A percentile compares a stretch with the other conserved stretches of the same genome.
Evolutionary conservation across 352 stramenopile species (phyloP).

Genomic region (Achlya hypogyna): DNA sequence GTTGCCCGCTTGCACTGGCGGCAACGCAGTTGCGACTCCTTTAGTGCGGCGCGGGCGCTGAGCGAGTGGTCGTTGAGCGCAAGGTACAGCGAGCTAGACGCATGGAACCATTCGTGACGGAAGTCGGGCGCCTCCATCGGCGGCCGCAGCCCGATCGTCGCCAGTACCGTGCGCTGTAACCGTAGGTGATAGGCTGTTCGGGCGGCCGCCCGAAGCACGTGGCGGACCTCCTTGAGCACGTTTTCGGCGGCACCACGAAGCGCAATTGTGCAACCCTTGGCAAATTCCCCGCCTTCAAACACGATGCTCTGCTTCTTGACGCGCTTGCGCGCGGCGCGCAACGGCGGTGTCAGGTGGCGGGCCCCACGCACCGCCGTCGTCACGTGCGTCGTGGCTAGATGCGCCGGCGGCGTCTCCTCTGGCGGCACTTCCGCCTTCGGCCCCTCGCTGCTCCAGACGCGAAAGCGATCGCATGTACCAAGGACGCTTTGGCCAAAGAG

Average conservation of each 20-base stretch:
- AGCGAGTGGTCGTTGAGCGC: conserved; percentile 81
- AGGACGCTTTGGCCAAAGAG: conserved; percentile 68
- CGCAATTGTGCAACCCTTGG: conserved; percentile 74
- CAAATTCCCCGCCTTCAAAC: conserved; percentile 66
- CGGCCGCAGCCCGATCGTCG: conserved; percentile 51
- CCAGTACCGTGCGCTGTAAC: conserved; percentile 49
- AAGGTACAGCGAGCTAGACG: conserved; percentile 76
- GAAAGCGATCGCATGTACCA: conserved; percentile 72
- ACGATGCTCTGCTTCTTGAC: conserved; percentile 60
- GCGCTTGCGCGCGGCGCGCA: background rate
- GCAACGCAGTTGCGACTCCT: conserved; percentile 72
- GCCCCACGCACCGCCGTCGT: background rate
- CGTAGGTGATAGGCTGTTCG: conserved; percentile 74
- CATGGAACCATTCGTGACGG: conserved; percentile 55
- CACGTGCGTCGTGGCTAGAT: background rate
- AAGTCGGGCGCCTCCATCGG: conserved; percentile 40
- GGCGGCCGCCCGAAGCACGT: conserved; percentile 49
- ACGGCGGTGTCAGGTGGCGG: background rate
- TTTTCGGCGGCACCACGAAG: conserved; percentile 52
- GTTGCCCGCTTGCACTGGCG: conserved; percentile 58
- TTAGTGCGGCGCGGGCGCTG: conserved; percentile 70
- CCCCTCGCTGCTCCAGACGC: conserved; percentile 64
- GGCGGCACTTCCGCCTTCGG: conserved; percentile 57
- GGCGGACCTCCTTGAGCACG: conserved; percentile 61
- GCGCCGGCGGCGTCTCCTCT: conserved; percentile 11